These are phyloP conservation scores for Penicillium malachiteum DNA, from an alignment of 495 filamentous ascomycete genomes.

Conservation along the genomic window DNA sequence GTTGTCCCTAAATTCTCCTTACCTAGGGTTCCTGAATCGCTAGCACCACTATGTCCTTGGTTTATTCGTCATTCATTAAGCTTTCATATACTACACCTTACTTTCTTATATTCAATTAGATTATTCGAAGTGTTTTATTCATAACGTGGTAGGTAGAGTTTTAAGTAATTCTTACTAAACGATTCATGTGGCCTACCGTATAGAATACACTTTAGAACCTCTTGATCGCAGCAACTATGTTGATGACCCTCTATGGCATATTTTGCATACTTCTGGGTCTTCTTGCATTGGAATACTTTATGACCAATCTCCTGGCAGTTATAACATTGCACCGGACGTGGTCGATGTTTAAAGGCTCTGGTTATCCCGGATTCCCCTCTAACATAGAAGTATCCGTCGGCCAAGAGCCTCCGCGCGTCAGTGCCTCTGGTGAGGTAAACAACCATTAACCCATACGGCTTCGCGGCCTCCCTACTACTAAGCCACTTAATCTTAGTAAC, in stretches of 20 bases:
- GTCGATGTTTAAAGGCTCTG: constrained; percentile 24
- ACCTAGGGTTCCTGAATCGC: constrained; percentile 28
- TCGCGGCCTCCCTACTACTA: constrained; percentile 27
- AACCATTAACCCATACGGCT: constrained; percentile 35
- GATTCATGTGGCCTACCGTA: constrained; percentile 30
- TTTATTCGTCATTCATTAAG: constrained; percentile 30
- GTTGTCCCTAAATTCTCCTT: constrained; percentile 21
- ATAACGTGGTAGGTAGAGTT: constrained; percentile 24
- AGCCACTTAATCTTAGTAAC: constrained; percentile 32
- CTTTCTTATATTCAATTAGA: constrained; percentile 34
- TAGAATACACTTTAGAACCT: constrained; percentile 24
- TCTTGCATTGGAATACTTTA: constrained; percentile 26
- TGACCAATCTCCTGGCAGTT: too few relatives aligned
- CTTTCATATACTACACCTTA: constrained; percentile 23
- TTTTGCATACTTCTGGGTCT: constrained; percentile 26
- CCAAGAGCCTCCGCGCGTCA: constrained; percentile 26
- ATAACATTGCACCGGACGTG: constrained; percentile 26
- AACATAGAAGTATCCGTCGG: constrained; percentile 26
- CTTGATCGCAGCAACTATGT: constrained; percentile 20
- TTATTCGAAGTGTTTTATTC: constrained; percentile 28
- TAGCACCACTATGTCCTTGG: constrained; percentile 15
- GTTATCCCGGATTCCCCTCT: constrained; percentile 28
- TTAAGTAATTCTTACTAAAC: constrained; percentile 30
- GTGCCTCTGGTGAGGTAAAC: constrained; percentile 31
- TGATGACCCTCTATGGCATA: constrained; percentile 25